phyloP scores from a whole-genome alignment of 345 rosid genomes.

The Anacardium occidentale region DNA sequence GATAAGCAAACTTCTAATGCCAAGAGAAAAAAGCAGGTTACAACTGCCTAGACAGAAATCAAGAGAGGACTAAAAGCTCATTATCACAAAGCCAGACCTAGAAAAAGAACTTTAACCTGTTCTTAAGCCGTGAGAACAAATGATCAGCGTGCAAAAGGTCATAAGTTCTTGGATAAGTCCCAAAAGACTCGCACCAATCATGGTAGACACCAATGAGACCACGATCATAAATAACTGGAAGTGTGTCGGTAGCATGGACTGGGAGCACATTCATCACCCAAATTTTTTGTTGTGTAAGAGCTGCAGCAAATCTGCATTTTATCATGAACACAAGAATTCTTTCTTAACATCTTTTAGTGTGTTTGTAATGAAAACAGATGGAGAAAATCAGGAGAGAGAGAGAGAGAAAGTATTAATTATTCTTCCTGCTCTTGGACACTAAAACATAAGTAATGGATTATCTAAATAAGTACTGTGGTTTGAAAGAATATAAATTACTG shows the following conservation, averaged over 20 bases:
- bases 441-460: neutral
- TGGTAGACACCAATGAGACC: conserved; percentile 85
- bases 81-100: neutral
- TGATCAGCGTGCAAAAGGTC: conserved; percentile 96
- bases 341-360: neutral
- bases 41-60: neutral
- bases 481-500: neutral
- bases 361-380: too few species aligned
- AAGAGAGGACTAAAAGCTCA: neutral
- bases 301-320: conserved; percentile 76
- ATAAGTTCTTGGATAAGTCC: conserved; percentile 92
- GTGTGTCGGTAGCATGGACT: conserved; percentile 87
- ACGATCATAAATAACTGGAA: conserved; percentile 79
- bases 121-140: conserved; percentile 90
- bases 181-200: conserved; percentile 92
- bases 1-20: neutral
- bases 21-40: neutral
- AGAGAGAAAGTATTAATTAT: neutral
- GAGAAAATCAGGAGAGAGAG: neutral
- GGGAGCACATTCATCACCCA: conserved; percentile 98
- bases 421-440: neutral
- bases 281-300: conserved; percentile 64
- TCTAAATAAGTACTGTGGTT: neutral
- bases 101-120: conserved; percentile 46
- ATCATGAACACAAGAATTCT: conserved; percentile 11